Base-by-base conservation (phyloP, 495 filamentous ascomycete species). In the Chaetomium cochliodes region DNA sequence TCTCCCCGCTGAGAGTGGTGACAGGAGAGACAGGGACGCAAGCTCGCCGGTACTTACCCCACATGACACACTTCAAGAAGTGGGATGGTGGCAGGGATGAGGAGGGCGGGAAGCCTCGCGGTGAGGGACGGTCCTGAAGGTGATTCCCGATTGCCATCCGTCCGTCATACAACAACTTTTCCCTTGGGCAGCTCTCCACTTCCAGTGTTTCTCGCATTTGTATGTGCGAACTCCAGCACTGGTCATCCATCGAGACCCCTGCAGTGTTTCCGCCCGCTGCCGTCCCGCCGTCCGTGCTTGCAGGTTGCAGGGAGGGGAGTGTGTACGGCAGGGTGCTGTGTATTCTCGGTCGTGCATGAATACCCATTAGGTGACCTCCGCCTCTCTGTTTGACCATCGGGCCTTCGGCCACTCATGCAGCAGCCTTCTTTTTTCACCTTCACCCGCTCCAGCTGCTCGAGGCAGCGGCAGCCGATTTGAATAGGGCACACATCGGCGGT, bases 341-440 rank as follows among this genome's bases (percentile, higher is more conserved):
- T 64, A 65, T 67, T 66, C 68, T 58, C 67, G 60, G 72, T 47
- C 63, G 66, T 70, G 73, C 72, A 74, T 76, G 73, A 73, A 72
- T 66, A 61, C 67, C 64, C 67, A 62, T 64, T 62, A 60, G 58
- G 58, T 72, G 42, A 65, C 63, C 67, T 63, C 59, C 64, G 56
- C 58, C 58, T 63, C 46, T 73, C 63, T 67, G 69, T 73, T 71
- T 70, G 68, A 69, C 66, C 47, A 67, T 67, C 59, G 44, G 39
- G 42, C 58, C n/a, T 63, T 55, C 64, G 41, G 65, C 72, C 72
- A 72, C 65, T 67, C 65, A 72, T 65, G 57, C 61, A 54, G 37
- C 39, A 62, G 61, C 57, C 46, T 57, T 28, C 51, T 49, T 47
- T 49, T 49, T 55, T 49, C 12, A 13, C 26, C 51, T 63, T 54